Evolutionary conservation across 1,139 yeast genomes (phyloP).

Genomic region (Hanseniaspora gamundiae): DNA sequence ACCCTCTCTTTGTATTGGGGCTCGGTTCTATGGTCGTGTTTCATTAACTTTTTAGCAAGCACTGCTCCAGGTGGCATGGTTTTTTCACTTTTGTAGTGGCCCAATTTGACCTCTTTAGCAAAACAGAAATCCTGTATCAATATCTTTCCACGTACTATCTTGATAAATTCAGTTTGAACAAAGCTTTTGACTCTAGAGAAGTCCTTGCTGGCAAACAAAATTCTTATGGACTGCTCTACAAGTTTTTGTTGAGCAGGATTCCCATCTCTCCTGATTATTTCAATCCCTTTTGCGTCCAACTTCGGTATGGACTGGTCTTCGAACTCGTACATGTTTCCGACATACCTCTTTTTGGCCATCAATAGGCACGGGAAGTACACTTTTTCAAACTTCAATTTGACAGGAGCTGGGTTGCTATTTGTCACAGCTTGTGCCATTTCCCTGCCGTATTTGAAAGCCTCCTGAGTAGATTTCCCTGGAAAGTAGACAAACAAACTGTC

Average conservation of each 20-base stretch:
- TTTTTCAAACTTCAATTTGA: conserved; percentile 78
- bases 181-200: conserved; percentile 57
- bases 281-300: conserved; percentile 95
- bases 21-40: conserved; percentile 56
- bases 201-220: conserved; percentile 62
- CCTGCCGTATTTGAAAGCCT: conserved; percentile 67
- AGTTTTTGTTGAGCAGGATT: conserved; percentile 85
- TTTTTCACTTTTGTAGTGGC: conserved; percentile 61
- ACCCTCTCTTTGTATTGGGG: conserved; percentile 87
- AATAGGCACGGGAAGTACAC: conserved; percentile 81
- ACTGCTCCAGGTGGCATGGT: conserved; percentile 87
- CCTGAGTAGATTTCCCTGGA: conserved; percentile 66
- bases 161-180: conserved; percentile 50
- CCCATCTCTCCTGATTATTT: conserved; percentile 88
- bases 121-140: conserved; percentile 77
- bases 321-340: conserved; percentile 66
- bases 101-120: conserved; percentile 80
- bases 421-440: conserved; percentile 58
- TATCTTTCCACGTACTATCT: conserved; percentile 48
- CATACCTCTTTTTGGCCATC: conserved; percentile 80
- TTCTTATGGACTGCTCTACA: conserved; percentile 54
- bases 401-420: conserved; percentile 63
- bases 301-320: conserved; percentile 43
- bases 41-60: conserved; percentile 50
- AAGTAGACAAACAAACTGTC: conserved; percentile 85